A percentile compares a stretch with the other conserved stretches of the same genome.
phyloP scores from a whole-genome alignment of 2,329 filamentous ascomycete species.

The Karstenula rhodostoma region DNA sequence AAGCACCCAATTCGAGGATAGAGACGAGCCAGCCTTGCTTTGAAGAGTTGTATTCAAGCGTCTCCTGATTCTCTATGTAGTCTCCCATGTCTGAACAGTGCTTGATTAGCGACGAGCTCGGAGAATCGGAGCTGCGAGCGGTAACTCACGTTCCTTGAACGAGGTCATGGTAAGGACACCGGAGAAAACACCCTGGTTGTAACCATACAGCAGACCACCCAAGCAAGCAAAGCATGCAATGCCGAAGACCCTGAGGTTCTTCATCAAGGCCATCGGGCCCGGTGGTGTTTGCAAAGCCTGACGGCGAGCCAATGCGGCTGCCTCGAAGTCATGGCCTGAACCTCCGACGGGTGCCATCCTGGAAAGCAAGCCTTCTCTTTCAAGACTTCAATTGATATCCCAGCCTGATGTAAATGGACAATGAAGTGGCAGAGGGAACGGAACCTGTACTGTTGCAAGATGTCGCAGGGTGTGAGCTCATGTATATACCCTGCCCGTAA shows the following conservation, averaged over 20 bases:
- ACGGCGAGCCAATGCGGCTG: slow-evolving; percentile 52
- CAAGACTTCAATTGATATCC: background rate
- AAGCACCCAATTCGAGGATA: slow-evolving; percentile 79
- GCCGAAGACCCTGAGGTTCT: slow-evolving; percentile 62
- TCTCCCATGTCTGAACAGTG: slow-evolving; percentile 51
- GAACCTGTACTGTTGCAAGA: background rate
- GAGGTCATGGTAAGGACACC: slow-evolving; percentile 66
- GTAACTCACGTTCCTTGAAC: slow-evolving; percentile 51
- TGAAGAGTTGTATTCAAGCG: slow-evolving; percentile 43
- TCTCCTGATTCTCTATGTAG: slow-evolving; percentile 40
- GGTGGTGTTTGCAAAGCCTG: slow-evolving; percentile 50
- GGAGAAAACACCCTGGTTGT: slow-evolving; percentile 81
- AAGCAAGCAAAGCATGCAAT: slow-evolving; percentile 64
- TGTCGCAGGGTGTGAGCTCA: slow-evolving; percentile 10
- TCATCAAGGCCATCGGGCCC: slow-evolving; percentile 59
- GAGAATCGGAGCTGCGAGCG: background rate
- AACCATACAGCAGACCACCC: slow-evolving; percentile 68
- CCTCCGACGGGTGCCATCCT: slow-evolving; percentile 51
- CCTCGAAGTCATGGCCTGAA: slow-evolving; percentile 47
- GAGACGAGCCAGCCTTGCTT: slow-evolving; percentile 61
- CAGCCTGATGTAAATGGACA: background rate
- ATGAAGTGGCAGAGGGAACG: background rate
- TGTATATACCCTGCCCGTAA: slow-evolving; percentile 19
- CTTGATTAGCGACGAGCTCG: background rate
- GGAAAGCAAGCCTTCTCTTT: slow-evolving; percentile 15